Base-by-base conservation (phyloP, 2,329 filamentous ascomycete genomes). In the Neofusicoccum laricinum region DNA sequence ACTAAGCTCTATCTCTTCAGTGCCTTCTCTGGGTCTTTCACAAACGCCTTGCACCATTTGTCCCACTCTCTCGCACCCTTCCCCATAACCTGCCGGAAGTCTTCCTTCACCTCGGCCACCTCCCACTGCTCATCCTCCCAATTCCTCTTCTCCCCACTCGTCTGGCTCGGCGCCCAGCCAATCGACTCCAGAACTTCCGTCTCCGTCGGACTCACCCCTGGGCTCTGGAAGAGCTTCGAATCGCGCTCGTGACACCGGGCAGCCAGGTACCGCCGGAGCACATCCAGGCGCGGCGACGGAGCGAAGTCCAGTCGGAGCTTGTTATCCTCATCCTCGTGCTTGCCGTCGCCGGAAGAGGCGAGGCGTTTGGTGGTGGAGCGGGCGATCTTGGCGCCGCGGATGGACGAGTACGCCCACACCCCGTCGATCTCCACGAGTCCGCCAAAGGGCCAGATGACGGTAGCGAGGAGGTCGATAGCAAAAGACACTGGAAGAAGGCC, bases 81-180 rank as follows among this genome's bases (percentile, higher is more conserved):
- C n/a, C 68, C 66, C 69, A 79, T 72, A 1, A 76, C 71, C 25
- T 69, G 68, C 68, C 71, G 77, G 55, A 80, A 68, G 71, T 79
- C 78, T 12, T 78, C 76, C 68, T 76, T 78, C 21, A 78, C 77
- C 68, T 79, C 78, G 7, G 65, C 67, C 34, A 72, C 66, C 69
- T 79, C 78, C 76, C 78, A 81, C 66, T 75, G 71, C 69, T 80
- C 78, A 63, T 82, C 79, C 66, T 81, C 78, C 78, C 71, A 80
- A 61, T 76, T 80, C 68, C 65, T 73, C 43, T 68, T 19, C 45
- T 74, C 67, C 58, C 69, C 40, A 4, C 15, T 14, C n/a, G 71
- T 69, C 36, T 71, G 68, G 59, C 70, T 76, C 2, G 79, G 77
- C 4, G 68, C 69, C 79, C 80, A 82, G 0, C 79, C 80, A 48